Evolutionary conservation across 2,329 filamentous ascomycete species (phyloP), one percentile per base, ranked within the genome.

Genomic region (Verticillium alfalfae): DNA sequence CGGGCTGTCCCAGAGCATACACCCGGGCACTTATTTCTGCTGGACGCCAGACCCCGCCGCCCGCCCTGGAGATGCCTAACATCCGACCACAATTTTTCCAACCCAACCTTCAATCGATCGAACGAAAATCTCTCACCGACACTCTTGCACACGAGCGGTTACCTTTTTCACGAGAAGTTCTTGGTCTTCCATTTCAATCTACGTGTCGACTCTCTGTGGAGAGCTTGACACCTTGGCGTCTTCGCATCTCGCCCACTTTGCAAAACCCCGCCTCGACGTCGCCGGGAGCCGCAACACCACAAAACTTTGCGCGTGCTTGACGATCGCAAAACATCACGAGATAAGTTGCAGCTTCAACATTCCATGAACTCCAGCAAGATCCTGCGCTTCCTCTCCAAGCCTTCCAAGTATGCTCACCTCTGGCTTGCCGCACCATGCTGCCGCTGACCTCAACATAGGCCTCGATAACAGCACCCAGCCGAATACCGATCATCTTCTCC

Each of bases 321-420:
- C 45, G 45, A 52, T 52, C 45, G 45, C 45, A 18, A 18, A 52
- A 52, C 18, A 22, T 52, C 45, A 26, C 45, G 45, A 52, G 45
- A 52, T 31, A 18, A 52, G 45, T 37, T 18, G n/a, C 45, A 18
- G 4, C 39, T 9, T 26, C 45, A 63, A 59, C 52, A 59, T 86
- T 91, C 87, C 88, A 97, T 97, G 93, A 93, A 87, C 90, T 89
- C 85, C 78, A 90, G 89, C 81, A 91, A 96, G 79, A 88, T 96
- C 73, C 87, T 96, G 75, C 91, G 92, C 81, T 95, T 96, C 82
- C 87, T 97, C 71, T 96, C 92, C 75, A 95, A 95, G 84, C 92
- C 92, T 75, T 91, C 92, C 78, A 96, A 96, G 93, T 96, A 80
- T 75, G 90, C 81, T 34, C 16, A 16, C 34, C 34, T 38, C 60